Evolutionary conservation across 257 asterid genomes (phyloP).

Genomic region (Solanum medicagineum): DNA sequence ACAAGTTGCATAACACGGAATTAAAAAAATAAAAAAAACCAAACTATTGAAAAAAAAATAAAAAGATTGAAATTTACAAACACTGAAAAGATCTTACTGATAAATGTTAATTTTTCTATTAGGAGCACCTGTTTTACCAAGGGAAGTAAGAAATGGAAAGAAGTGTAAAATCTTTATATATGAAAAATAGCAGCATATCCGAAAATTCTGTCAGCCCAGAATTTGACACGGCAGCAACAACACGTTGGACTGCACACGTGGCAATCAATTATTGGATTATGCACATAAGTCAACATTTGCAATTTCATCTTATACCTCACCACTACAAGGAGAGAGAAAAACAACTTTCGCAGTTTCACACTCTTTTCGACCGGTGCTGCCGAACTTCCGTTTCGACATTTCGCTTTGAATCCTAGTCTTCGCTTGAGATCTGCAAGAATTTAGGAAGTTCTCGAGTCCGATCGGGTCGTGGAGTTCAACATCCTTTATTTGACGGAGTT

Average conservation of each 20-base stretch:
- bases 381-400: not conserved
- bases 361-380: not conserved
- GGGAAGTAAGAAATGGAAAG: not conserved
- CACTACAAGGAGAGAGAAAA: not conserved
- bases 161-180: not conserved
- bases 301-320: not conserved
- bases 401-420: not conserved
- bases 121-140: not conserved
- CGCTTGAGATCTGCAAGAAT: not conserved
- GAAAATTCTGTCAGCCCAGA: not conserved
- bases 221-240: not conserved
- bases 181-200: not conserved
- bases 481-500: not conserved
- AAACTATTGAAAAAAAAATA: not conserved
- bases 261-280: not conserved
- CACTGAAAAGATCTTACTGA: not conserved
- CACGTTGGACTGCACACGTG: not conserved
- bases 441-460: not conserved
- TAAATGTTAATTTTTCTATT: not conserved
- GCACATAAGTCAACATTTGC: not conserved
- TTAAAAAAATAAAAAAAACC: too few species aligned
- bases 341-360: not conserved
- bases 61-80: not conserved
- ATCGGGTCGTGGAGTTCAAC: not conserved
- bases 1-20: too few species aligned